A percentile compares a stretch with the other conserved stretches of the same genome.
Evolutionary conservation across 1,284 basidiomycete genomes (phyloP).

Genomic region (Tilletiopsis washingtonensis): DNA sequence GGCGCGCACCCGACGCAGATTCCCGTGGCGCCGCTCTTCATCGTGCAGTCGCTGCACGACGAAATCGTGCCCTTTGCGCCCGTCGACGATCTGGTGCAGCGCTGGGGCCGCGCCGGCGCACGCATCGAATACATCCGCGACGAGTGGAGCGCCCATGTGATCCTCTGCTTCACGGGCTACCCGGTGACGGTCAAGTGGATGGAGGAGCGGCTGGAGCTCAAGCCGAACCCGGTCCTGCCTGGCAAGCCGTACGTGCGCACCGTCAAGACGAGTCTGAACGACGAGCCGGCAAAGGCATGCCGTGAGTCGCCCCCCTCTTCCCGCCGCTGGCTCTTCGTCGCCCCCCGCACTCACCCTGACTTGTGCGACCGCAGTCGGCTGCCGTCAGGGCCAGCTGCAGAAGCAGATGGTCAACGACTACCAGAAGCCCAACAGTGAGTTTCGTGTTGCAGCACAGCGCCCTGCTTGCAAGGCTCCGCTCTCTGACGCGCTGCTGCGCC

Average conservation of each 20-base stretch:
- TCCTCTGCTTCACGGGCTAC: conserved; percentile 17
- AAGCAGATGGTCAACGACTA: too few relatives aligned
- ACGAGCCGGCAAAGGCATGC: too few relatives aligned
- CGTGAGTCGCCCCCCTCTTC: too few relatives aligned
- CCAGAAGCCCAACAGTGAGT: too few relatives aligned
- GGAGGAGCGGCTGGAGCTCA: conserved; percentile 19
- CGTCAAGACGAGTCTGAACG: neutral
- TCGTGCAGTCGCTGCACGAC: conserved; percentile 33
- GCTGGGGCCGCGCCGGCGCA: conserved; percentile 16
- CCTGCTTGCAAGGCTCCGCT: too few relatives aligned
- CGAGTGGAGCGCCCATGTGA: conserved; percentile 11
- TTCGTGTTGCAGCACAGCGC: too few relatives aligned
- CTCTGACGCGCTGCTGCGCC: too few relatives aligned
- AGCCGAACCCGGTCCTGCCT: conserved; percentile 2
- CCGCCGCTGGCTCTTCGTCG: too few relatives aligned
- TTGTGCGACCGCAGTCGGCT: too few relatives aligned
- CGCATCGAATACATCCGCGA: conserved; percentile 23
- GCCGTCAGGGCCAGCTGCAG: too few relatives aligned
- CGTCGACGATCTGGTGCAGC: conserved; percentile 16
- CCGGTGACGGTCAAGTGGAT: conserved; percentile 20
- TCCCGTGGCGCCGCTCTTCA: conserved; percentile 23
- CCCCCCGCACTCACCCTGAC: too few relatives aligned
- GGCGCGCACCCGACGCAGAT: conserved; percentile 1
- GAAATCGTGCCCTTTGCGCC: conserved; percentile 30
- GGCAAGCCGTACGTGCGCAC: neutral